Conservation (phyloP, 345 rosid genomes). For the Draba incana region DNA sequence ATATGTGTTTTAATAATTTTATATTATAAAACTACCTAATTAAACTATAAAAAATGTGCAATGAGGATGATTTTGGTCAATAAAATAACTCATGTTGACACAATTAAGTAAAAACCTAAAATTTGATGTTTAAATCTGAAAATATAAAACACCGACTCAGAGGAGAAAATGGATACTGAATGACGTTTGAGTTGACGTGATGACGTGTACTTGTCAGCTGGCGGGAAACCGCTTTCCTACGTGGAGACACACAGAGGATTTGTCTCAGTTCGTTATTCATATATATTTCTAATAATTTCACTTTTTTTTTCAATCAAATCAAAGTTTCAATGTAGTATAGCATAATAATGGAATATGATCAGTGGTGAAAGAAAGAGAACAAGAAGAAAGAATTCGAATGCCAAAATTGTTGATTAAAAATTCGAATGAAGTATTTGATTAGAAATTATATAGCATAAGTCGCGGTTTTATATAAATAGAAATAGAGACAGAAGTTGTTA, state of each 20-base stretch:
- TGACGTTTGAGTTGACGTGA: slow-evolving; percentile 42
- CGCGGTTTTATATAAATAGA: too few species aligned
- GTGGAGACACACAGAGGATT: slow-evolving; percentile 43
- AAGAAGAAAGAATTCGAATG: too few species aligned
- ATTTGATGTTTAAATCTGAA: background rate
- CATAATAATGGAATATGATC: background rate
- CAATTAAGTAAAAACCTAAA: background rate
- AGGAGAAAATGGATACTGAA: slow-evolving; percentile 34
- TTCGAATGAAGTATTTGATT: too few species aligned
- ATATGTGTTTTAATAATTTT: too few species aligned
- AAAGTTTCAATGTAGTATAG: slow-evolving; percentile 4
- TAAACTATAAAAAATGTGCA: too few species aligned
- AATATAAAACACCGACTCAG: slow-evolving; percentile 10
- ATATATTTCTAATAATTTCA: background rate
- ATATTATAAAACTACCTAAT: too few species aligned
- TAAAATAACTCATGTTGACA: slow-evolving; percentile 1
- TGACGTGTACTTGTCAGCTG: slow-evolving; percentile 47
- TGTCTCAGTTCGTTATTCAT: slow-evolving; percentile 27
- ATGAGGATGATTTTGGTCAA: too few species aligned
- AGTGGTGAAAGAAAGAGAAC: too few species aligned
- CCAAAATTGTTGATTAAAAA: too few species aligned
- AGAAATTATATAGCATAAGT: too few species aligned
- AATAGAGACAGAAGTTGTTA: too few species aligned
- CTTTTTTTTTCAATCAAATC: background rate
- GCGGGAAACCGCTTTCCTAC: slow-evolving; percentile 49